A percentile compares a stretch with the other conserved stretches of the same genome.
Conservation (phyloP, 176 grass and related monocot species). For the Zea luxurians region DNA sequence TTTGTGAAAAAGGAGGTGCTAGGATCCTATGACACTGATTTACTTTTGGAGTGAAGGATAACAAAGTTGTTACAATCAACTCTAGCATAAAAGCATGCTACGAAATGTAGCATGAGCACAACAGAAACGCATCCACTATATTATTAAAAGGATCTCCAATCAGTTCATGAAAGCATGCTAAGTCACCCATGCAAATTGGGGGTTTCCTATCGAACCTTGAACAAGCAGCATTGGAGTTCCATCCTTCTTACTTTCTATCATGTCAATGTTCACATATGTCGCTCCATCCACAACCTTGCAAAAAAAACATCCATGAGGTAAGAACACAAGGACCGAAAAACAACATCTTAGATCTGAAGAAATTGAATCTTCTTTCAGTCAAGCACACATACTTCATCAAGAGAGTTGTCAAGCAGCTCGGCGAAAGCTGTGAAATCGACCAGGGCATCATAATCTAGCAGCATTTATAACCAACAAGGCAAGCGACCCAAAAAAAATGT, state of each 20-base stretch:
- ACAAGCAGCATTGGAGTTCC: conserved; percentile 70
- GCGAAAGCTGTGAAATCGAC: conserved; percentile 65
- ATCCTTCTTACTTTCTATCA: conserved; percentile 52
- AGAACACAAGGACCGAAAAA: conserved; percentile 26
- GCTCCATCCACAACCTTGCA: conserved; percentile 76
- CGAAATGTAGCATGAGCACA: not conserved
- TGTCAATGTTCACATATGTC: conserved; percentile 86
- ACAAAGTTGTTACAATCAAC: not conserved
- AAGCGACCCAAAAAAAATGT: not conserved
- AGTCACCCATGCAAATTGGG: conserved; percentile 12
- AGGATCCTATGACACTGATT: not conserved
- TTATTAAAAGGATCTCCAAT: not conserved
- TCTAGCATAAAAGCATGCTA: conserved; percentile 1
- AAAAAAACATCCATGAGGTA: conserved; percentile 15
- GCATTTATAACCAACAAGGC: conserved; percentile 10
- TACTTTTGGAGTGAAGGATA: not conserved
- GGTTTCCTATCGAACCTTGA: conserved; percentile 55
- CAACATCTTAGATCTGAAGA: conserved; percentile 12
- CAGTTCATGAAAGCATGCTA: not conserved
- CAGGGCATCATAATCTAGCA: conserved; percentile 26
- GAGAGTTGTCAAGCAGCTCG: conserved; percentile 92
- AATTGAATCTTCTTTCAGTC: conserved; percentile 1
- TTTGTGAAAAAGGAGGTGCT: not conserved
- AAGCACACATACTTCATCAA: conserved; percentile 82
- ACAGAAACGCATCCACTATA: not conserved